Evolutionary conservation across 2,329 filamentous ascomycete species (phyloP).

Genomic region (Epichloe sibirici): DNA sequence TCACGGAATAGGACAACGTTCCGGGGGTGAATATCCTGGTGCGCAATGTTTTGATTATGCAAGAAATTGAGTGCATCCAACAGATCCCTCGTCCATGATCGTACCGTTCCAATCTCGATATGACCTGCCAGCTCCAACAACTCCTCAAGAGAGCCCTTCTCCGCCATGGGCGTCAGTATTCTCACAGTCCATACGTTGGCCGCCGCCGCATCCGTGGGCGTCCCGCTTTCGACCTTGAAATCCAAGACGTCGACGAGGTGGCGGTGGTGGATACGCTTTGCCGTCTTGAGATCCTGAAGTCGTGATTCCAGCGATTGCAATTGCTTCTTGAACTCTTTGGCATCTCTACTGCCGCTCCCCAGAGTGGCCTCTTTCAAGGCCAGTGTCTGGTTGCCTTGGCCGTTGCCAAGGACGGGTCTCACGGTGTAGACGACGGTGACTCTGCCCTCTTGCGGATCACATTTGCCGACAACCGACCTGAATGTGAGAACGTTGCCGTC

Average conservation of each 20-base stretch:
- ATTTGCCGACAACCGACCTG: constrained; percentile 57
- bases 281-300: constrained; percentile 59
- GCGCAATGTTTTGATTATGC: constrained; percentile 72
- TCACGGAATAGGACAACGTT: constrained; percentile 71
- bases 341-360: constrained; percentile 42
- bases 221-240: constrained; percentile 59
- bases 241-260: constrained; percentile 72
- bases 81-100: constrained; percentile 84
- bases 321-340: constrained; percentile 57
- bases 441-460: constrained; percentile 51
- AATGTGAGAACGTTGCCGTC: constrained; percentile 55
- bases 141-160: constrained; percentile 73
- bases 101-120: constrained; percentile 61
- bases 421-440: constrained; percentile 61
- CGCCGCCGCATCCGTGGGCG: constrained; percentile 24
- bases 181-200: constrained; percentile 55
- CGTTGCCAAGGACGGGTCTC: constrained; percentile 48
- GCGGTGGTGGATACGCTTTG: constrained; percentile 63
- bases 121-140: constrained; percentile 67
- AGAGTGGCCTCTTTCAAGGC: constrained; percentile 62
- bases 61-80: constrained; percentile 81
- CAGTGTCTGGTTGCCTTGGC: constrained; percentile 48
- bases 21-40: constrained; percentile 65
- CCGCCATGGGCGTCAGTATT: constrained; percentile 63
- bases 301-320: constrained; percentile 65